Base-by-base conservation (phyloP, 2,329 filamentous ascomycete genomes). In the Penicillium sp. region DNA sequence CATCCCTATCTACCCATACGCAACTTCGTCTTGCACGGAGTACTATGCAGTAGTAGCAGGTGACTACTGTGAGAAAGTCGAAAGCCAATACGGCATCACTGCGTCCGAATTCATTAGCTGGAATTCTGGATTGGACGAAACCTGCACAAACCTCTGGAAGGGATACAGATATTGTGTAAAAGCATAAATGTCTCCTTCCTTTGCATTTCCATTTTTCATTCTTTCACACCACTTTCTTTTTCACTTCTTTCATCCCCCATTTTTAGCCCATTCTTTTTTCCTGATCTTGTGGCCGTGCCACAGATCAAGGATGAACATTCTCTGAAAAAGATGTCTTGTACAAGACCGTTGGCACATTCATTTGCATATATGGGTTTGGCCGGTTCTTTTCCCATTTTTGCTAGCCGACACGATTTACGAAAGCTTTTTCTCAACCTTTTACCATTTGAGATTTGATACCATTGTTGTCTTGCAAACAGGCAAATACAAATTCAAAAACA, bases 81-180 rank as follows among this genome's bases (percentile, higher is more conserved):
- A 65, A 16, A 42, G 53, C 9, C 44, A 61, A 22, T 58, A 55
- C 14, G 64, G 65, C 22, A 62, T 71, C 52, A 54, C 62, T 24
- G 46, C 60, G 27, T 53, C 55, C 4, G 50, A 67, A 9, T 59
- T 71, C 42, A 65, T 58, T 27, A 54, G 57, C 55, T 65, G 64
- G 54, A 73, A 73, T 61, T 52, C 67, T 4, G 66, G 64, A 29
- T 59, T 73, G 51, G 56, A 72, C 14, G 51, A 58, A 35, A 49
- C 56, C 16, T 74, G 71, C 62, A 57, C 63, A 2, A 71, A 73
- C 58, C 62, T 74, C 29, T 68, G 69, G 62, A 61, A 65, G 24
- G 71, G 68, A 57, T 70, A 70, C 57, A 60, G 66, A 57, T 70
- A 70, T 52, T 70, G 68, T 58, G 55, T 70, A 19, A 59, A 62